Evolutionary conservation across 148 eudicot species (phyloP).

Genomic region (Spergularia bocconei): DNA sequence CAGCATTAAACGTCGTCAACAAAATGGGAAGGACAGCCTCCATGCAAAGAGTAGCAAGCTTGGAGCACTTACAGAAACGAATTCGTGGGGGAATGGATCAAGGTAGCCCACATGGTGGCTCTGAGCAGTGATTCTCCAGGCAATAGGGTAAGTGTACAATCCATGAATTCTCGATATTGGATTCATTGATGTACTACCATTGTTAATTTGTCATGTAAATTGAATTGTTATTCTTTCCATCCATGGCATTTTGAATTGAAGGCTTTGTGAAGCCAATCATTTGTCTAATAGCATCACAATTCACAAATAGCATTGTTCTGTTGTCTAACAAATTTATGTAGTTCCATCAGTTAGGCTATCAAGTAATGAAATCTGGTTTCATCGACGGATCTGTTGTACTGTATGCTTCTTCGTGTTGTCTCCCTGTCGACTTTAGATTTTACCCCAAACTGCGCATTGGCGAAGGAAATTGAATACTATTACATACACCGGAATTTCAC

Average conservation of each 20-base stretch:
- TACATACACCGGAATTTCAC: too few species aligned
- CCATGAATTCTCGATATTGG: conserved; percentile 10
- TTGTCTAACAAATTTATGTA: background rate
- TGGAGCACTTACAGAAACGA: conserved; percentile 95
- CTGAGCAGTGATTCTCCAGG: conserved; percentile 32
- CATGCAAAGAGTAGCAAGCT: conserved; percentile 90
- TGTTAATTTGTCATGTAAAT: conserved; percentile 17
- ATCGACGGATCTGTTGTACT: too few species aligned
- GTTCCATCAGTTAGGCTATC: background rate
- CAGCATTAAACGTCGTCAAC: conserved; percentile 33
- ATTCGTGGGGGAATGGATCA: conserved; percentile 61
- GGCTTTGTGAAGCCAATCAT: conserved; percentile 10
- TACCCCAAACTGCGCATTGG: too few species aligned
- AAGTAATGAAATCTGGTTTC: too few species aligned
- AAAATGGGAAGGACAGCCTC: conserved; percentile 66
- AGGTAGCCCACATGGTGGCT: conserved; percentile 34
- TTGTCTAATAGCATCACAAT: conserved; percentile 11
- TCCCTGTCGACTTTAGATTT: too few species aligned
- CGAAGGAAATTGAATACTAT: too few species aligned
- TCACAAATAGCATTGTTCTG: conserved; percentile 7
- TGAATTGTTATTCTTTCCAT: conserved; percentile 12
- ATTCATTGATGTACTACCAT: conserved; percentile 20
- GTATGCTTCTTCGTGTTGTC: too few species aligned
- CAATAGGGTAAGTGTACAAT: background rate
- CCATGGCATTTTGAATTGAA: conserved; percentile 12